These are phyloP conservation scores for Gracilaria domingensis DNA, from an alignment of 23 red algal species.

Conservation along the genomic window DNA sequence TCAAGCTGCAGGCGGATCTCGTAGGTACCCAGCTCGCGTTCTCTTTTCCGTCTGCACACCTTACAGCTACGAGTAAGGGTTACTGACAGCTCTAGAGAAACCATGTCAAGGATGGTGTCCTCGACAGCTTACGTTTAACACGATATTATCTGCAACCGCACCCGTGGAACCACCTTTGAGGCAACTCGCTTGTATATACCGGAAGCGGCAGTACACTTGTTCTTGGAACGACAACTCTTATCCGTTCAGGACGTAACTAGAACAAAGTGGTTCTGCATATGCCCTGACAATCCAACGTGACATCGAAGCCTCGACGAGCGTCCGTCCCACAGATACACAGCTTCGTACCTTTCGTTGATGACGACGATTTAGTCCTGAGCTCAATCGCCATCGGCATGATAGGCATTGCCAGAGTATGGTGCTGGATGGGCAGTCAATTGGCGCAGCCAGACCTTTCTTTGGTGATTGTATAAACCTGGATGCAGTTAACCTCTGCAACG, in stretches of 20 bases:
- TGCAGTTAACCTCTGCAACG: slow-evolving; percentile 77
- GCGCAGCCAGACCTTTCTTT: slow-evolving; percentile 72
- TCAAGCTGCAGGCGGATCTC: slow-evolving; percentile 76
- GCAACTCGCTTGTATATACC: slow-evolving; percentile 83
- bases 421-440: slow-evolving; percentile 83
- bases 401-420: slow-evolving; percentile 69
- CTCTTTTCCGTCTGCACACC: slow-evolving; percentile 59
- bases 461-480: slow-evolving; percentile 84
- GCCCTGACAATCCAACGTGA: slow-evolving; percentile 75
- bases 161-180: slow-evolving; percentile 91
- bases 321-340: slow-evolving; percentile 88
- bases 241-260: slow-evolving; percentile 37
- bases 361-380: slow-evolving; percentile 86
- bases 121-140: slow-evolving; percentile 92
- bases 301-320: slow-evolving; percentile 49
- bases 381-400: slow-evolving; percentile 56
- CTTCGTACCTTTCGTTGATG: slow-evolving; percentile 85
- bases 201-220: slow-evolving; percentile 78
- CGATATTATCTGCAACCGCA: slow-evolving; percentile 70
- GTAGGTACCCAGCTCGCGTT: slow-evolving; percentile 67
- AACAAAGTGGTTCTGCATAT: slow-evolving; percentile 83
- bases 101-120: slow-evolving; percentile 79
- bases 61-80: slow-evolving; percentile 86
- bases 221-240: slow-evolving; percentile 80
- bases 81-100: slow-evolving; percentile 79